Evolutionary conservation across 2,329 filamentous ascomycete species (phyloP).

Genomic region (Spiromastix sp.): DNA sequence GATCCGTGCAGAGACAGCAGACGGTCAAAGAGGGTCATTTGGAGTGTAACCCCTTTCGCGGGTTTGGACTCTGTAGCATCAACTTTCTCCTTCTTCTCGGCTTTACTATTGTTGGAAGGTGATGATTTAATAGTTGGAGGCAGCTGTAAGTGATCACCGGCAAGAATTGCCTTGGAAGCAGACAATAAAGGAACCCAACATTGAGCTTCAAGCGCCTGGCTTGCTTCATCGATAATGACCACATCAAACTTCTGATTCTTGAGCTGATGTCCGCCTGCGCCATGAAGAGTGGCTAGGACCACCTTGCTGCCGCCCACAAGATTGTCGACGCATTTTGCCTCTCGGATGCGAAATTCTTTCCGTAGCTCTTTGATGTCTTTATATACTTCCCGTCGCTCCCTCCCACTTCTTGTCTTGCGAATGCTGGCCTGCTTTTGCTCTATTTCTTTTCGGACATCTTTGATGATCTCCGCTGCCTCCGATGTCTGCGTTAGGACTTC

Average conservation of each 20-base stretch:
- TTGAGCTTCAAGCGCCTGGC: constrained; percentile 89
- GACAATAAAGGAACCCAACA: constrained; percentile 87
- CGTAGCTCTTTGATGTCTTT: constrained; percentile 73
- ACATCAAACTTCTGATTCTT: constrained; percentile 77
- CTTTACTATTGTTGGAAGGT: constrained; percentile 24
- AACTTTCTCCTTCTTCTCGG: constrained; percentile 40
- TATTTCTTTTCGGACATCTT: constrained; percentile 85
- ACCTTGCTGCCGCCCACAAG: constrained; percentile 72
- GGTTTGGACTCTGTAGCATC: constrained; percentile 21
- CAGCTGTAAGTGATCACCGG: constrained; percentile 88
- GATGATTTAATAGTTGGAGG: constrained; percentile 88
- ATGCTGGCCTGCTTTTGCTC: constrained; percentile 83
- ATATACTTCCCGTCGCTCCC: constrained; percentile 73
- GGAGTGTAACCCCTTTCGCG: constrained; percentile 44
- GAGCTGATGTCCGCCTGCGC: constrained; percentile 76
- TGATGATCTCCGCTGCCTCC: constrained; percentile 78
- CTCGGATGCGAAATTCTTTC: constrained; percentile 78
- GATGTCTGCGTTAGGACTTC: constrained; percentile 86
- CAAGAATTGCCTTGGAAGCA: constrained; percentile 74
- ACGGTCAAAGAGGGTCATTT: constrained; percentile 88
- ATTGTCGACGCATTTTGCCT: constrained; percentile 67
- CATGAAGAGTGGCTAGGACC: constrained; percentile 85
- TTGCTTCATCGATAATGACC: constrained; percentile 91
- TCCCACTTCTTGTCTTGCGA: constrained; percentile 71
- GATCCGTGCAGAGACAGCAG: constrained; percentile 71